Evolutionary conservation across 169 alveolate genomes (phyloP), one percentile per base, ranked within the genome.

Genomic region (Plasmodium berghei): DNA sequence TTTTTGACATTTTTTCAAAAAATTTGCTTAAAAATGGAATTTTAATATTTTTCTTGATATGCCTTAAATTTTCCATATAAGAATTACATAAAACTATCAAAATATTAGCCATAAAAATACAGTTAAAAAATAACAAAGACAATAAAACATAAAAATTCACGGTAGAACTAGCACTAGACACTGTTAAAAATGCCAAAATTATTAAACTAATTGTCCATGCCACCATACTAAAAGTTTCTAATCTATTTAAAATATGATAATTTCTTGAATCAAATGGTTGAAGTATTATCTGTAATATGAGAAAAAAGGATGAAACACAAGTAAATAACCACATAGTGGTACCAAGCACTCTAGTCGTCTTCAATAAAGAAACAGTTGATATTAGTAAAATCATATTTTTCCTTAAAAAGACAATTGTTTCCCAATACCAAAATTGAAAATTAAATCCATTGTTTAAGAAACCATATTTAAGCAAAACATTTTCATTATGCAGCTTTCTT

Each of bases 391-490:
- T 96, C 28, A 94, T 62, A 70, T 94, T 86, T 66, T 95, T 95
- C 22, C 97, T 74, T n/a, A 94, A 90, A 92, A 94, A 95, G 62
- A 94, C 96, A 52, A 94, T 87, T 12, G 95, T 89, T 74, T 95
- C 97, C 97, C 97, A 95, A 93, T 77, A 95, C 97, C 97, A 95
- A 92, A 75, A 95, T 52, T 86, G 93, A 66, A 90, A 90, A 58
- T 92, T 93, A 93, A 80, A 95, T 18, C 97, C 97, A 72, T 94
- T 95, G 92, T 94, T 96, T 54, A 95, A 83, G 83, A 95, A 95
- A 61, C 97, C 97, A 87, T 92, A 95, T 80, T 95, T 95, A 73
- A 94, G 90, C 26, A 95, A 88, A 22, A 93, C 89, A 62, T 93
- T 95, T 52, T 94, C 91, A 14, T 93, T 92, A 87, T 95, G 93